Conservation (phyloP, 2,329 filamentous ascomycete species). For the Calonectria naviculata region DNA sequence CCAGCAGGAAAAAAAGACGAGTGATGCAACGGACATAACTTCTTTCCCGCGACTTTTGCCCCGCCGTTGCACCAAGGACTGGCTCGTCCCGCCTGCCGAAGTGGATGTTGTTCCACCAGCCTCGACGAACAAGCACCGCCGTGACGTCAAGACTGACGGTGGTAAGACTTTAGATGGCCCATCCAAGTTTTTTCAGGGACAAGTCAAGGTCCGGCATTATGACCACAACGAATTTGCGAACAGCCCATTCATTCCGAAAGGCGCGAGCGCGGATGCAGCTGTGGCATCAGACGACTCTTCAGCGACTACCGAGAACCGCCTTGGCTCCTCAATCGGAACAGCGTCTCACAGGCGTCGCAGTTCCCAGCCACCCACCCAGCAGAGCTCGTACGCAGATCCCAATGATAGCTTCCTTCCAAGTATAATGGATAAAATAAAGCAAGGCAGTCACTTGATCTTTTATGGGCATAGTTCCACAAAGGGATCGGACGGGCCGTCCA, state of each 20-base stretch:
- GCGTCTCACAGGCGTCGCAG: constrained; percentile 42
- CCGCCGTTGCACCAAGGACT: constrained; percentile 47
- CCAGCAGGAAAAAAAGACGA: constrained; percentile 26
- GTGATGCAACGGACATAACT: constrained; percentile 41
- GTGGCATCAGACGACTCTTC: not conserved
- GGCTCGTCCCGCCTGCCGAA: constrained; percentile 39
- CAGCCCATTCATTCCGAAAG: constrained; percentile 33
- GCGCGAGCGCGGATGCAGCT: constrained; percentile 1
- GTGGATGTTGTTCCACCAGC: constrained; percentile 23
- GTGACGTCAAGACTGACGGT: constrained; percentile 45
- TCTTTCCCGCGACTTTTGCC: constrained; percentile 48
- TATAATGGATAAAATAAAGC: constrained; percentile 44
- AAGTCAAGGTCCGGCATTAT: constrained; percentile 20
- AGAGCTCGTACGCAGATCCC: constrained; percentile 12
- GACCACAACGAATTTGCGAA: constrained; percentile 34
- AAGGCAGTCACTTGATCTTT: constrained; percentile 38
- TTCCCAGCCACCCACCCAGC: constrained; percentile 24
- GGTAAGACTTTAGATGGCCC: constrained; percentile 21
- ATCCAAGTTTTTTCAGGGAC: constrained; percentile 21
- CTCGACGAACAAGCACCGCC: constrained; percentile 37
- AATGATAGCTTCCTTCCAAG: constrained; percentile 33
- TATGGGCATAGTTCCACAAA: constrained; percentile 34
- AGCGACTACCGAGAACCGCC: constrained; percentile 24
- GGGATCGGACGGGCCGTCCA: constrained; percentile 10
- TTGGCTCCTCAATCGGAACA: constrained; percentile 38